A percentile compares a stretch with the other conserved stretches of the same genome.
phyloP scores from a whole-genome alignment of 129 eudicot species.

The Lactuca saligna region DNA sequence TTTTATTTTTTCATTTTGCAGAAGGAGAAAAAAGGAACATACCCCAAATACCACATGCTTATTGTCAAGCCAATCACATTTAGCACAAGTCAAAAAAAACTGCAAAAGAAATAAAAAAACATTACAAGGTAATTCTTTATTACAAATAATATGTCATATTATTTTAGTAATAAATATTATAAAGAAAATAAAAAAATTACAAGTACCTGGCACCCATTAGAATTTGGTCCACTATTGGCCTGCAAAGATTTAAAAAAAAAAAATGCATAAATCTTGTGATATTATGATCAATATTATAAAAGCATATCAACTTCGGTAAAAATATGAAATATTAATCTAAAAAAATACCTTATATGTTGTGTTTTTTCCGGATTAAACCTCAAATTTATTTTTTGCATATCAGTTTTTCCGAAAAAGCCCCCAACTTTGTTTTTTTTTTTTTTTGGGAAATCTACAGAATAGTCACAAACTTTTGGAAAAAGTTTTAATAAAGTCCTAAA shows the following conservation, averaged over 20 bases:
- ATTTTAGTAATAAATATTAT: constrained; percentile 6
- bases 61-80: constrained; percentile 99
- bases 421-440: too few relatives aligned
- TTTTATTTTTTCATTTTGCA: neutral
- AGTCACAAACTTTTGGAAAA: too few relatives aligned
- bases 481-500: too few relatives aligned
- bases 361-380: too few relatives aligned
- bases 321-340: too few relatives aligned
- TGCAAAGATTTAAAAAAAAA: constrained; percentile 40
- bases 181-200: neutral
- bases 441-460: too few relatives aligned
- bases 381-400: too few relatives aligned
- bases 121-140: neutral
- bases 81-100: constrained; percentile 93
- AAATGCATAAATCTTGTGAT: neutral
- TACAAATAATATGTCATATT: constrained; percentile 1
- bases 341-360: too few relatives aligned
- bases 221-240: constrained; percentile 96
- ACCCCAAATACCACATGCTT: constrained; percentile 99
- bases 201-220: constrained; percentile 93
- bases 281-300: too few relatives aligned
- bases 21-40: constrained; percentile 24
- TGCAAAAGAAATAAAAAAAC: constrained; percentile 38
- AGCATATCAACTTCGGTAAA: too few relatives aligned
- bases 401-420: too few relatives aligned